Conservation (phyloP, 495 filamentous ascomycete genomes). For the Xylaria flabelliformis region DNA sequence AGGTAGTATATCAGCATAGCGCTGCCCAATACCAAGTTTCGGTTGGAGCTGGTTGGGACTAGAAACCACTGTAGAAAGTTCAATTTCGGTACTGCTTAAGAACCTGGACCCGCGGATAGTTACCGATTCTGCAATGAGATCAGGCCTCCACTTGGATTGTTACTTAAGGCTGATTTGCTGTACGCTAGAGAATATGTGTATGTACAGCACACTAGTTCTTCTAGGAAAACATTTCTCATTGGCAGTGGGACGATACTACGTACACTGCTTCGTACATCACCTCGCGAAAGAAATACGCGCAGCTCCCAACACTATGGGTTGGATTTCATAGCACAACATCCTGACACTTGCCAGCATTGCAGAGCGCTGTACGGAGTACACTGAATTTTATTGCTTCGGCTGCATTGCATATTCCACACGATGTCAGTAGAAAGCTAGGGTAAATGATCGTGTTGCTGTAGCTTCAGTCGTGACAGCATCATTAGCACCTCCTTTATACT, state of each 20-base stretch:
- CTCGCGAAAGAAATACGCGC: not conserved
- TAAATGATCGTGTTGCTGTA: not conserved
- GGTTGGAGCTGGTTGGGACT: slow-evolving; percentile 3
- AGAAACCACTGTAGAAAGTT: slow-evolving; percentile 7
- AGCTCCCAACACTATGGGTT: slow-evolving; percentile 9
- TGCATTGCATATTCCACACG: not conserved
- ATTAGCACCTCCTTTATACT: not conserved
- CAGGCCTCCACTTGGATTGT: slow-evolving; percentile 9
- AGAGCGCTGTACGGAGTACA: not conserved
- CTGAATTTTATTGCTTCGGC: not conserved
- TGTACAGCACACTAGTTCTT: not conserved
- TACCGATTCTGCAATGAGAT: slow-evolving; percentile 2
- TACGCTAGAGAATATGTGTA: not conserved
- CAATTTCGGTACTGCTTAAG: slow-evolving; percentile 10
- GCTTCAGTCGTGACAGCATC: not conserved
- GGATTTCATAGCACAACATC: slow-evolving; percentile 11
- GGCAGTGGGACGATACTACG: not conserved
- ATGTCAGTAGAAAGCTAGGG: not conserved
- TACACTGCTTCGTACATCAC: not conserved
- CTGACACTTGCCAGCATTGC: not conserved
- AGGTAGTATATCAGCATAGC: not conserved
- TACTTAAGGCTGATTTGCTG: not conserved
- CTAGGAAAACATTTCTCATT: not conserved
- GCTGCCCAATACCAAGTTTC: slow-evolving; percentile 19
- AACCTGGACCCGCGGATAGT: slow-evolving; percentile 1